Evolutionary conservation across 805 yeast genomes (phyloP), one percentile per base, ranked within the genome.

Genomic region (Scheffersomyces ergatensis): DNA sequence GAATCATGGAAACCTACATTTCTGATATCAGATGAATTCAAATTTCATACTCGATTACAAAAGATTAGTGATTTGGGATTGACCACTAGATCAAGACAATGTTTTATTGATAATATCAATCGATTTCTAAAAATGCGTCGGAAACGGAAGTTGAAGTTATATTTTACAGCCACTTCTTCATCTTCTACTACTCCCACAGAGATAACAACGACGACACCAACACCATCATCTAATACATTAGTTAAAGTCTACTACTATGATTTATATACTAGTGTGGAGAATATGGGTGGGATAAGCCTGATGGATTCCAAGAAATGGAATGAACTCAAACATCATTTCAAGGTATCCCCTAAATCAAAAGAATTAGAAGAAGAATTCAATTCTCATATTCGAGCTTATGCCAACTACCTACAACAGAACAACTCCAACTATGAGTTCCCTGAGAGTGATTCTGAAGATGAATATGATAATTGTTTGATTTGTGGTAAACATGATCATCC

Each of bases 11-110:
- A 54, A 35, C 82, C 83, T 0, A 78, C 78, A 0, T 73, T 83
- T 46, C 70, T 80, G 40, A 63, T 85, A 16, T 70, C 83, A 36
- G 65, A 68, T 34, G 51, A 63, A 5, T 85, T 85, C 59, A 70
- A 62, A 36, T 85, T 86, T 54, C 82, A 78, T 46, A 83, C 89
- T 7, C 60, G 95, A 40, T 55, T 82, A n/a, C 93, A 85, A 55
- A 76, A 72, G 35, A 53, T 86, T 39, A 75, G 78, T 50, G 88
- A 84, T 54, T 62, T 86, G 52, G 81, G 83, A 19, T 56, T 86
- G 14, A 57, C 74, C 6, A 82, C 82, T 42, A 66, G 95, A 46
- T 77, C 83, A 25, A 65, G 90, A 35, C 64, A 73, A 43, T 79
- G 80, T 49, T 85, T 85, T 61, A 64, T 66, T 34, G 79, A 75